phyloP scores from a whole-genome alignment of 495 filamentous ascomycete genomes.

The Penicillium pulvis region DNA sequence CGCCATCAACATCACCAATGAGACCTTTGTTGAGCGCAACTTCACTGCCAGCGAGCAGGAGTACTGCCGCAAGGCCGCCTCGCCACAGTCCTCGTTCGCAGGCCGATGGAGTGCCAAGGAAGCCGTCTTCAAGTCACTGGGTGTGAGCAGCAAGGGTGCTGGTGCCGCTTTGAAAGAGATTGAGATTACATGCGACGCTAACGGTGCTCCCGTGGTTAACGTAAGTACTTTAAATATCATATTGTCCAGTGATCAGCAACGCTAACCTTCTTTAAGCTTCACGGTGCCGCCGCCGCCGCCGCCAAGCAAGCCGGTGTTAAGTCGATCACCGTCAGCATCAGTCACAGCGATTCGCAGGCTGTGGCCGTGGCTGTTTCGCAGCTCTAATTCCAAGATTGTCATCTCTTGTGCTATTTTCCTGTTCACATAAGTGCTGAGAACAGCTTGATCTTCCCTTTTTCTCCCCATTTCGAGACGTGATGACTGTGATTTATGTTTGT shows the following conservation, averaged over 20 bases:
- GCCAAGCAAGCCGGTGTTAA: conserved; percentile 85
- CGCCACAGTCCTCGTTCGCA: conserved; percentile 81
- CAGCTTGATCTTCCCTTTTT: not conserved
- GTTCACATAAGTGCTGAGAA: conserved; percentile 8
- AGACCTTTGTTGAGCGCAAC: conserved; percentile 92
- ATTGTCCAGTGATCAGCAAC: conserved; percentile 7
- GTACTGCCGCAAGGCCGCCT: conserved; percentile 79
- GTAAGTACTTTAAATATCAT: conserved; percentile 56
- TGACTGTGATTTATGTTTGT: conserved; percentile 35
- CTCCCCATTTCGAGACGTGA: conserved; percentile 29
- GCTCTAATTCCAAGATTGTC: conserved; percentile 48
- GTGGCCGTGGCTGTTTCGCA: conserved; percentile 89
- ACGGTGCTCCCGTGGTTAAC: conserved; percentile 78
- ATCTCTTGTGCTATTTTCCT: not conserved
- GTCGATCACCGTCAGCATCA: conserved; percentile 86
- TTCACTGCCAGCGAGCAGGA: conserved; percentile 81
- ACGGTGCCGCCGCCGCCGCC: conserved; percentile 77
- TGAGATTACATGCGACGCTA: conserved; percentile 80
- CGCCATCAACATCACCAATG: conserved; percentile 86
- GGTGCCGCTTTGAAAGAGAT: conserved; percentile 92
- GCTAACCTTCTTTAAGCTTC: conserved; percentile 57
- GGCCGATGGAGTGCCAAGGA: conserved; percentile 97
- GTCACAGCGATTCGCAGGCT: conserved; percentile 88
- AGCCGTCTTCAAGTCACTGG: conserved; percentile 97
- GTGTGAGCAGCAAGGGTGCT: conserved; percentile 81